phyloP scores from a whole-genome alignment of 345 rosid genomes.

The Euphorbia peplus region DNA sequence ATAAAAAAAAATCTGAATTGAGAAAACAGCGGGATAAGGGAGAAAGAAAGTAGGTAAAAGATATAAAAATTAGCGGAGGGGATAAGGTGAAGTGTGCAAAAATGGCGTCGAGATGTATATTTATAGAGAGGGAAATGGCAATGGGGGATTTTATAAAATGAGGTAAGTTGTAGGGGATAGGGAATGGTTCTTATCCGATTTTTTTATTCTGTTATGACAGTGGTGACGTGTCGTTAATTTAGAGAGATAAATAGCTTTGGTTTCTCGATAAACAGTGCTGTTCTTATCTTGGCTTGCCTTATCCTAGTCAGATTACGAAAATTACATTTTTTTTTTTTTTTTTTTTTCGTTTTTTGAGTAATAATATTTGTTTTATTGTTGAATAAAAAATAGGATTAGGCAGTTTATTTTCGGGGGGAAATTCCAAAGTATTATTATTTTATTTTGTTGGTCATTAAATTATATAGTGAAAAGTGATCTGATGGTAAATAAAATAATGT shows the following conservation, averaged over 20 bases:
- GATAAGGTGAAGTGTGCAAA: not conserved
- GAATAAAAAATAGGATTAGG: too few relatives aligned
- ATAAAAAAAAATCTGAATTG: not conserved
- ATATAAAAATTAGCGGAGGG: not conserved
- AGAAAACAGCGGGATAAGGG: not conserved
- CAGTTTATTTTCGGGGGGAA: too few relatives aligned
- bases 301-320: constrained; percentile 1
- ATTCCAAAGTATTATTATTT: too few relatives aligned
- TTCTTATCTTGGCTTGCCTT: constrained; percentile 11
- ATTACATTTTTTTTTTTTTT: not conserved
- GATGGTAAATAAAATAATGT: too few relatives aligned
- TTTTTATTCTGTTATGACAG: not conserved
- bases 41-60: not conserved
- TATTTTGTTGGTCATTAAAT: too few relatives aligned
- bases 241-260: not conserved
- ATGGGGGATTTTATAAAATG: too few relatives aligned
- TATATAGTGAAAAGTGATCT: too few relatives aligned
- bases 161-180: not conserved
- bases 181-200: constrained; percentile 18
- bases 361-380: too few relatives aligned
- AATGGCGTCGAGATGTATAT: not conserved
- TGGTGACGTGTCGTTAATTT: constrained; percentile 7
- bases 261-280: not conserved
- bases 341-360: too few relatives aligned
- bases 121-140: not conserved